Conservation (phyloP, 148 eudicot genomes). For the Linanthus parryae region DNA sequence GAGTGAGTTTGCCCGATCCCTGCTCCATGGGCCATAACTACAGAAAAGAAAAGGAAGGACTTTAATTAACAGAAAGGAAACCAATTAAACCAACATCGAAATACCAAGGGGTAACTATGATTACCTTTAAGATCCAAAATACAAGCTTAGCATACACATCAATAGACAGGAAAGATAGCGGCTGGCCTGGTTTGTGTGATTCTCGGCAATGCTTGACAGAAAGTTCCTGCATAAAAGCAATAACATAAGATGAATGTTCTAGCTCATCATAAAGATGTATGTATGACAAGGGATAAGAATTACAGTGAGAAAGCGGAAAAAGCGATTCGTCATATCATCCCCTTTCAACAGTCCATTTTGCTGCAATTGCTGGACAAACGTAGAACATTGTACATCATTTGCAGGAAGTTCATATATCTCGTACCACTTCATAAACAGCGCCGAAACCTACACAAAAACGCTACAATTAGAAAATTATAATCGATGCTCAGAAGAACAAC, state of each 20-base stretch:
- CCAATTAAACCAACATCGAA: constrained; percentile 2
- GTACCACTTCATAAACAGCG: constrained; percentile 79
- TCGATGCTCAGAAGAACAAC: neutral
- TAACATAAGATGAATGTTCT: neutral
- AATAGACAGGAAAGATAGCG: constrained; percentile 81
- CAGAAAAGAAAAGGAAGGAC: constrained; percentile 11
- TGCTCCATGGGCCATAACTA: constrained; percentile 82
- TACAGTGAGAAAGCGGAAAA: neutral
- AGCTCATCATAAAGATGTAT: neutral
- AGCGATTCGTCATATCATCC: constrained; percentile 45
- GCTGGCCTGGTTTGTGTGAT: constrained; percentile 57
- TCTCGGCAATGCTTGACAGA: constrained; percentile 84
- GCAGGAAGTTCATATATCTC: constrained; percentile 39
- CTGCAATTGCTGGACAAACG: constrained; percentile 49
- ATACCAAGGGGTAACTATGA: neutral
- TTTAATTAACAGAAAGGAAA: neutral
- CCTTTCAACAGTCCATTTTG: constrained; percentile 82
- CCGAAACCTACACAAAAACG: constrained; percentile 40
- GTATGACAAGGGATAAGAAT: neutral
- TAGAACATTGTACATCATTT: constrained; percentile 54
- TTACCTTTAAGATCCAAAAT: constrained; percentile 81
- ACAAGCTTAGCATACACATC: constrained; percentile 85
- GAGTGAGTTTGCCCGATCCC: constrained; percentile 65
- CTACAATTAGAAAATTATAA: too few relatives aligned
- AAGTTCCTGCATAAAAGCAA: constrained; percentile 45